A percentile compares a stretch with the other conserved stretches of the same genome.
Evolutionary conservation across 257 asterid species (phyloP).

Genomic region (Catharanthus roseus): DNA sequence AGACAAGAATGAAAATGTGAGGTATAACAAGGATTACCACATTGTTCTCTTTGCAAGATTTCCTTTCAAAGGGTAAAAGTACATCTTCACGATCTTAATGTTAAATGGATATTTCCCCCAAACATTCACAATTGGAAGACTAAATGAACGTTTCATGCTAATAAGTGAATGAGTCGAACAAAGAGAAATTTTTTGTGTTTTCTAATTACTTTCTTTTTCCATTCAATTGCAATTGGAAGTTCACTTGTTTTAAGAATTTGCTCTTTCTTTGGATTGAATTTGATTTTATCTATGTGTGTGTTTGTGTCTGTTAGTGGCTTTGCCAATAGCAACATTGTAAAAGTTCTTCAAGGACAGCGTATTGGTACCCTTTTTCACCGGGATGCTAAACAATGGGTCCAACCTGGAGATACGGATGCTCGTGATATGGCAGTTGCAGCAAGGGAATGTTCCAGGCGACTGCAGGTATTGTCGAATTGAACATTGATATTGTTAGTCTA

Average conservation of each 20-base stretch:
- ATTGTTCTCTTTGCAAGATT: too few relatives aligned
- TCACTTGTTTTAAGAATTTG: neutral
- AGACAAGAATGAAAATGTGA: neutral
- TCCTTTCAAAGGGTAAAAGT: too few relatives aligned
- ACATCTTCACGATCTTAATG: too few relatives aligned
- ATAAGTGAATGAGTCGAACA: too few relatives aligned
- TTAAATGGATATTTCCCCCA: too few relatives aligned
- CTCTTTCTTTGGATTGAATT: constrained; percentile 1
- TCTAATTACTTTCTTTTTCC: too few relatives aligned
- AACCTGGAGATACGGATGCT: constrained; percentile 38
- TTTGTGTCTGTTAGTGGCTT: constrained; percentile 51
- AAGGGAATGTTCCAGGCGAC: constrained; percentile 58
- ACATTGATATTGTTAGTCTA: neutral
- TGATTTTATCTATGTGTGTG: neutral
- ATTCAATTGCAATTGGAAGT: neutral
- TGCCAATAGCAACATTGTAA: constrained; percentile 48
- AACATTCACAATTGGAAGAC: too few relatives aligned
- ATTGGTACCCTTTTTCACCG: constrained; percentile 73
- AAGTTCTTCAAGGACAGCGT: constrained; percentile 55
- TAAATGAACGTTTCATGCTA: too few relatives aligned
- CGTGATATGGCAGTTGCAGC: constrained; percentile 78
- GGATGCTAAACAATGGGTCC: constrained; percentile 61
- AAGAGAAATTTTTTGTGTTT: too few relatives aligned
- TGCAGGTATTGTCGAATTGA: constrained; percentile 41
- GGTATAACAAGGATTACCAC: too few relatives aligned